Evolutionary conservation across 129 eudicot genomes (phyloP).

Genomic region (Arctium lappa): DNA sequence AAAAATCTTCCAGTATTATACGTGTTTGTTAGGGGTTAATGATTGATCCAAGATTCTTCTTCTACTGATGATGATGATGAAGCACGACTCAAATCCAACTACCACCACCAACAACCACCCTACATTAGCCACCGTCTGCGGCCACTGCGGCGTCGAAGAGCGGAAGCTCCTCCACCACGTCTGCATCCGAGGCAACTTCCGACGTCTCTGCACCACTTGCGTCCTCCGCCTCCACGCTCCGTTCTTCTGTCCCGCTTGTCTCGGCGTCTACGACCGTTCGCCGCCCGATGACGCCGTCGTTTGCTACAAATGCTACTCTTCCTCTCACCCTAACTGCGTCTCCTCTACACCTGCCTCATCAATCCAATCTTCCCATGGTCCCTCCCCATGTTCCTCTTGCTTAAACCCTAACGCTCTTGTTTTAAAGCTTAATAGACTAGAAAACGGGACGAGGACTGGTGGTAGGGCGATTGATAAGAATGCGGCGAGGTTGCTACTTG

Average conservation of each 20-base stretch:
- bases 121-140: conserved; percentile 46
- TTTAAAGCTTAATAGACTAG: conserved; percentile 31
- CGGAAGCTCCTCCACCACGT: conserved; percentile 64
- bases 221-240: conserved; percentile 83
- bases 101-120: conserved; percentile 23
- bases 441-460: conserved; percentile 12
- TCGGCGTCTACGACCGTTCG: conserved; percentile 41
- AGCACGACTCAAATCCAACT: conserved; percentile 23
- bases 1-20: background rate
- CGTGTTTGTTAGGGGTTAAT: background rate
- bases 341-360: conserved; percentile 13
- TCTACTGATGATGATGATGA: conserved; percentile 24
- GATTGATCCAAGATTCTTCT: conserved; percentile 5
- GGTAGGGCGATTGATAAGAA: conserved; percentile 46
- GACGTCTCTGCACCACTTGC: conserved; percentile 74
- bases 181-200: conserved; percentile 67
- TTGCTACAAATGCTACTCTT: conserved; percentile 67
- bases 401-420: conserved; percentile 47
- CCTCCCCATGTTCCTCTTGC: conserved; percentile 57
- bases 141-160: conserved; percentile 60
- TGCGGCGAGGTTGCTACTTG: conserved; percentile 49
- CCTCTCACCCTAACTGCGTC: conserved; percentile 59
- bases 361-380: conserved; percentile 24
- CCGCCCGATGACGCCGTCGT: conserved; percentile 47
- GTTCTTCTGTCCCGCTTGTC: conserved; percentile 74